Conservation (phyloP, 176 grass and related monocot species). For the Luzula sylvatica region DNA sequence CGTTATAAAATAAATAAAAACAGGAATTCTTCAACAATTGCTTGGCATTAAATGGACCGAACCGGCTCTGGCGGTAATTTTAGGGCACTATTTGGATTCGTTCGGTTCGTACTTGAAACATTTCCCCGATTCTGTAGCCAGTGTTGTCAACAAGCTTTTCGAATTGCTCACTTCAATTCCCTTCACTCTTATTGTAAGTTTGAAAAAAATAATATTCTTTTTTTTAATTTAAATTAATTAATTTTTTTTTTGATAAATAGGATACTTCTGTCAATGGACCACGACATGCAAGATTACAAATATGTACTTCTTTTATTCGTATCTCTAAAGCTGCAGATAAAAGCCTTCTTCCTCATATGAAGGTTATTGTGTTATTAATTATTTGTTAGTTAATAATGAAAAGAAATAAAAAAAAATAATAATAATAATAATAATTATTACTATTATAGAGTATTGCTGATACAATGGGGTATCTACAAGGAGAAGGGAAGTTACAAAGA, state of each 20-base stretch:
- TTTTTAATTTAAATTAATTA: neutral
- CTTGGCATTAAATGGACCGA: slow-evolving; percentile 81
- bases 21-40: slow-evolving; percentile 84
- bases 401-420: neutral
- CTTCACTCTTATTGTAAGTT: slow-evolving; percentile 55
- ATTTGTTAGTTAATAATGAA: neutral
- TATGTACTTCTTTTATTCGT: slow-evolving; percentile 92
- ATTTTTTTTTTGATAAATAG: slow-evolving; percentile 32
- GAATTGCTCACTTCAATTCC: slow-evolving; percentile 79
- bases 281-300: slow-evolving; percentile 82
- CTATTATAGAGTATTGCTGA: slow-evolving; percentile 83
- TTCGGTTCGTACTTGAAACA: slow-evolving; percentile 76
- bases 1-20: slow-evolving; percentile 15
- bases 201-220: neutral
- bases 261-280: slow-evolving; percentile 60
- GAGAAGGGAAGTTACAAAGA: slow-evolving; percentile 64
- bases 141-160: slow-evolving; percentile 95
- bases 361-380: slow-evolving; percentile 39
- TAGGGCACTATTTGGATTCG: slow-evolving; percentile 86
- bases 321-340: slow-evolving; percentile 91
- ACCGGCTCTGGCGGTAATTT: slow-evolving; percentile 58
- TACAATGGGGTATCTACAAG: slow-evolving; percentile 93
- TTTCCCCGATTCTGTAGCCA: slow-evolving; percentile 72
- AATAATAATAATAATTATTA: no score
- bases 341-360: slow-evolving; percentile 97